Base-by-base conservation (phyloP, 108 stramenopile species). In the Bacterosira constricta region DNA sequence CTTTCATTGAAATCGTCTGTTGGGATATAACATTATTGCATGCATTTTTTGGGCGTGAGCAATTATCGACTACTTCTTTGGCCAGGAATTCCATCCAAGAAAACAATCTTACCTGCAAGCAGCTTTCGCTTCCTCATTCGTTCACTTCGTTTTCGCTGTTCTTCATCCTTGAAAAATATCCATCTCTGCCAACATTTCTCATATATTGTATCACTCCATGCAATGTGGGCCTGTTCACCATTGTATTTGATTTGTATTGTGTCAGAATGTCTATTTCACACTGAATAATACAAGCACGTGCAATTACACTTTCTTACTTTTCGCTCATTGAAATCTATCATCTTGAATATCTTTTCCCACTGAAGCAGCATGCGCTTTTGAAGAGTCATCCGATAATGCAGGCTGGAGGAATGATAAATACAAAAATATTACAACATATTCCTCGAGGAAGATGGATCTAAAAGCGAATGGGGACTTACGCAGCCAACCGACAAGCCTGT, bases 1-100 rank as follows among this genome's bases (percentile, higher is more conserved):
- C 47, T 6, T 45, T 61, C 42, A 54, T 71, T 46, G 49, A 79
- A 71, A 26, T 71, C 78, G 32, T 71, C 70, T 70, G 47, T 2
- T 17, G 15, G 2, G 4, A 9, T 63, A 10, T 15, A 6, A 6
- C 4, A 11, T 36, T 23, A 27, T 27, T 53, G 1, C 5, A 2
- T 4, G 4, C 46, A 30, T 15, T 51, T 27, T 52, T 52, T 13
- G 51, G 23, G 26, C 29, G 27, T 3, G 27, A 51, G 25, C 10
- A 13, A 52, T 52, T 1, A 30, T 9, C n/a, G n/a, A n/a, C n/a
- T n/a, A n/a, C n/a, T n/a, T n/a, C n/a, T n/a, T n/a, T n/a, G n/a
- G 29, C 17, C 6, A 47, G 23, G 23, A 18, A 47, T 4, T 34
- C 18, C 3, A 60, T 21, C 15, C 0, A 39, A 39, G 15, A 9